phyloP scores from a whole-genome alignment of 176 grass and related monocot species.

The Oryza glaberrima region DNA sequence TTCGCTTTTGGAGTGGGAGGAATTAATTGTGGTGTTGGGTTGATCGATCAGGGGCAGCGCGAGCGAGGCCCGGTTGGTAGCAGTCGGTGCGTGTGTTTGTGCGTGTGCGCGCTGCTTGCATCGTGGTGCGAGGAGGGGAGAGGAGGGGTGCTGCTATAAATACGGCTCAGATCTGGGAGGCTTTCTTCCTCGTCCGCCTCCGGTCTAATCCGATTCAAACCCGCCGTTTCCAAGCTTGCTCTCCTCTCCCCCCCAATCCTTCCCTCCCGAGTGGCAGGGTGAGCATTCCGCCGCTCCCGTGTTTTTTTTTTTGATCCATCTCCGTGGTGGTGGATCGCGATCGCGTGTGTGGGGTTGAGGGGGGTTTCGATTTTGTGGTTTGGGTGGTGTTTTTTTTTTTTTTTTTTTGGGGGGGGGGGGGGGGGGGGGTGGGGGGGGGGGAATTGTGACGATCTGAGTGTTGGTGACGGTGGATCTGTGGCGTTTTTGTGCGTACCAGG shows the following conservation, averaged over 20 bases:
- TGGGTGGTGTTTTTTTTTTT: background rate
- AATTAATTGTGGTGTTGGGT: constrained; percentile 30
- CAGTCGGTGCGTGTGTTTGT: constrained; percentile 36
- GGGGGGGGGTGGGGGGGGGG: background rate
- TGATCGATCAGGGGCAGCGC: constrained; percentile 25
- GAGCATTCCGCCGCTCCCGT: constrained; percentile 28
- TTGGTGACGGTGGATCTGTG: constrained; percentile 55
- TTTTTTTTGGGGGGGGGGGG: too few relatives aligned
- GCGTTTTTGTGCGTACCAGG: constrained; percentile 27
- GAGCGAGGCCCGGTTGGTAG: constrained; percentile 52
- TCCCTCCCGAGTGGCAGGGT: constrained; percentile 19
- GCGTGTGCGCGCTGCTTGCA: background rate
- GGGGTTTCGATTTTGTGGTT: background rate
- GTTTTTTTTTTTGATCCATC: background rate
- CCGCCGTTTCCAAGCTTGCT: constrained; percentile 38
- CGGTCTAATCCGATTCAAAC: constrained; percentile 62
- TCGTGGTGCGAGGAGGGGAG: background rate
- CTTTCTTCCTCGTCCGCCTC: constrained; percentile 44
- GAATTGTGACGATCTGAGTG: constrained; percentile 17
- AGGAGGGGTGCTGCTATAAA: constrained; percentile 36
- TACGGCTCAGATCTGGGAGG: constrained; percentile 52
- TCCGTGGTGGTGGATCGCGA: background rate
- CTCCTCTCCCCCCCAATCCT: constrained; percentile 1
- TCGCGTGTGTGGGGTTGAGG: background rate
- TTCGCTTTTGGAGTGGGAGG: background rate